Evolutionary conservation across 2,329 filamentous ascomycete genomes (phyloP).

Genomic region (Cladosporium sp.): DNA sequence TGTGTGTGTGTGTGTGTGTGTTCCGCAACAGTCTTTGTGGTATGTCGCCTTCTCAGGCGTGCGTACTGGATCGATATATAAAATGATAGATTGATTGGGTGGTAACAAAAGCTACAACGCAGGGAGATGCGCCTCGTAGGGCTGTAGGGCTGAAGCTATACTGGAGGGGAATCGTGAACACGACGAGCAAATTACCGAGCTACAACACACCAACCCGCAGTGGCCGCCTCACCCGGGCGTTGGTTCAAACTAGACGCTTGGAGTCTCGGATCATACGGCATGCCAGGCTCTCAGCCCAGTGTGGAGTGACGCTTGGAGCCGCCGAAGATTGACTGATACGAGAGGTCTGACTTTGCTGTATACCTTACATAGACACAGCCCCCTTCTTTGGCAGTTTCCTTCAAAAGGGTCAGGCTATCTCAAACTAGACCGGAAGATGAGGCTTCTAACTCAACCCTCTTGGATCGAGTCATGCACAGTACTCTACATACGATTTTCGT

Average conservation of each 20-base stretch:
- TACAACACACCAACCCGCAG: background rate
- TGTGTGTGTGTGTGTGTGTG: background rate
- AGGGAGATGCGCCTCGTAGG: background rate
- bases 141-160: background rate
- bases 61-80: background rate
- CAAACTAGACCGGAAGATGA: background rate
- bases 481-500: background rate
- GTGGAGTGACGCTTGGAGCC: background rate
- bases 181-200: background rate
- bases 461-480: background rate
- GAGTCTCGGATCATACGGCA: background rate
- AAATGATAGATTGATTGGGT: background rate
- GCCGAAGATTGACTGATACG: background rate
- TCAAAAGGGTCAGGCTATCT: background rate
- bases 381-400: background rate
- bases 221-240: background rate
- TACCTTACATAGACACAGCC: background rate
- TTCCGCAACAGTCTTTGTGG: background rate
- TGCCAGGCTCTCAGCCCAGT: too few species aligned
- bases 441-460: too few species aligned
- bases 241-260: background rate
- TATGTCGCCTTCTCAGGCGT: background rate
- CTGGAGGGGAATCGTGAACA: background rate
- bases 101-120: background rate
- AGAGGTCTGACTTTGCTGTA: background rate